These are phyloP conservation scores for Baorangia bicolor DNA, from an alignment of 768 basidiomycete genomes.

Conservation along the genomic window DNA sequence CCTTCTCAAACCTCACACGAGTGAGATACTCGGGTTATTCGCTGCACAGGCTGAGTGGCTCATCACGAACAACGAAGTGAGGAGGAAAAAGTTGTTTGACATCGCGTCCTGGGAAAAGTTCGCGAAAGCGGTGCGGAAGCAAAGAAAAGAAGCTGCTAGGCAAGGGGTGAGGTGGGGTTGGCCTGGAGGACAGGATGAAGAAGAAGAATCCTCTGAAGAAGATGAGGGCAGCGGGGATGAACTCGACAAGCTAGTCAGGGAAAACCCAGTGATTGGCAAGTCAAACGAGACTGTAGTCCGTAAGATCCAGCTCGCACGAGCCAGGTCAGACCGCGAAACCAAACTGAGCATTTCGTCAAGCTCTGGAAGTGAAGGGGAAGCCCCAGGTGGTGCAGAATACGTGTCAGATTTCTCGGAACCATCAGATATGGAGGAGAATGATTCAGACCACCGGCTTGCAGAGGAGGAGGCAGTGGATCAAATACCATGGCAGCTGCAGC, in stretches of 20 bases:
- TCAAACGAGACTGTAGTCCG: conserved; percentile 12
- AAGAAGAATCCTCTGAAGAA: conserved; percentile 9
- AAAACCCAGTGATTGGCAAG: conserved; percentile 33
- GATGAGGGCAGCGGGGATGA: neutral
- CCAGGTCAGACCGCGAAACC: neutral
- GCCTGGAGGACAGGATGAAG: conserved; percentile 15
- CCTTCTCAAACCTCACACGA: conserved; percentile 46
- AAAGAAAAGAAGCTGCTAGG: conserved; percentile 33
- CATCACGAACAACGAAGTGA: conserved; percentile 44
- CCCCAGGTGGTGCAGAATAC: conserved; percentile 34
- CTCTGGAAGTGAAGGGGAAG: conserved; percentile 22
- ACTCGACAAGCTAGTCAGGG: conserved; percentile 11
- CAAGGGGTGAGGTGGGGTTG: conserved; percentile 24
- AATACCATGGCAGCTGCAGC: conserved; percentile 39
- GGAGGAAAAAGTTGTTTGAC: conserved; percentile 37
- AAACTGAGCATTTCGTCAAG: conserved; percentile 8
- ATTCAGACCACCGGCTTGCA: conserved; percentile 27
- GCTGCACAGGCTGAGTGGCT: conserved; percentile 62
- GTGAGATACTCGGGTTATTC: conserved; percentile 51
- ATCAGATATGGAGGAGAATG: conserved; percentile 45
- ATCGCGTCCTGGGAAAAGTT: conserved; percentile 49
- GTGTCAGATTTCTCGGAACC: conserved; percentile 59
- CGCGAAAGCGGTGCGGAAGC: conserved; percentile 32
- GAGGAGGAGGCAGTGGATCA: conserved; percentile 24
- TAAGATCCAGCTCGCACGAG: conserved; percentile 19